These are phyloP conservation scores for Phytophthora vignae DNA, from an alignment of 352 stramenopile species.

Conservation along the genomic window DNA sequence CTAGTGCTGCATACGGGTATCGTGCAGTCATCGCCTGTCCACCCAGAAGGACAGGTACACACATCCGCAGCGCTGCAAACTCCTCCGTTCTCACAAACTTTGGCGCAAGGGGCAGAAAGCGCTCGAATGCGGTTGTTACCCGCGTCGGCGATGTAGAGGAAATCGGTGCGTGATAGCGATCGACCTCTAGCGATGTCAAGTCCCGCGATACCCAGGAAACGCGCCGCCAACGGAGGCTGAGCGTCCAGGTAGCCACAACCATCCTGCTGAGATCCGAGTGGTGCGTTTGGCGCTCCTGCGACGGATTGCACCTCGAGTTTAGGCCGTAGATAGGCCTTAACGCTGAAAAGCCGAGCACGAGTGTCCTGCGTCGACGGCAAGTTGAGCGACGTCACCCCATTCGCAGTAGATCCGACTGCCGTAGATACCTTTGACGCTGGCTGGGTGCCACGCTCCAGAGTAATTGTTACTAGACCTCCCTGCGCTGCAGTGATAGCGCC, in stretches of 20 bases:
- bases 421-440: slow-evolving; percentile 5
- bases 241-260: slow-evolving; percentile 90
- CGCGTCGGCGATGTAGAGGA: slow-evolving; percentile 93
- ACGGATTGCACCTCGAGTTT: slow-evolving; percentile 92
- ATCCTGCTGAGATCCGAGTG: slow-evolving; percentile 81
- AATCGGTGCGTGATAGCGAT: slow-evolving; percentile 55
- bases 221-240: slow-evolving; percentile 83
- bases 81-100: slow-evolving; percentile 96
- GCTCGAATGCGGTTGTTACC: slow-evolving; percentile 94
- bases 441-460: slow-evolving; percentile 56
- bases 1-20: slow-evolving; percentile 67
- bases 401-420: slow-evolving; percentile 49
- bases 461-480: slow-evolving; percentile 80
- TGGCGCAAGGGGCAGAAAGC: slow-evolving; percentile 91
- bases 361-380: slow-evolving; percentile 41
- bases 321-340: slow-evolving; percentile 48
- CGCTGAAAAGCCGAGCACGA: slow-evolving; percentile 67
- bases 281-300: slow-evolving; percentile 85
- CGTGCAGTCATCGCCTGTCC: slow-evolving; percentile 92
- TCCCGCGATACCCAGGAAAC: slow-evolving; percentile 59
- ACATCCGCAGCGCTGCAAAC: slow-evolving; percentile 86
- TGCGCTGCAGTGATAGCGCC: slow-evolving; percentile 60
- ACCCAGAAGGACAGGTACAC: slow-evolving; percentile 90
- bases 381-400: slow-evolving; percentile 66
- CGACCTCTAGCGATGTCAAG: slow-evolving; percentile 31